Evolutionary conservation across 495 filamentous ascomycete species (phyloP).

Genomic region (Friedmanniomyces simplex): DNA sequence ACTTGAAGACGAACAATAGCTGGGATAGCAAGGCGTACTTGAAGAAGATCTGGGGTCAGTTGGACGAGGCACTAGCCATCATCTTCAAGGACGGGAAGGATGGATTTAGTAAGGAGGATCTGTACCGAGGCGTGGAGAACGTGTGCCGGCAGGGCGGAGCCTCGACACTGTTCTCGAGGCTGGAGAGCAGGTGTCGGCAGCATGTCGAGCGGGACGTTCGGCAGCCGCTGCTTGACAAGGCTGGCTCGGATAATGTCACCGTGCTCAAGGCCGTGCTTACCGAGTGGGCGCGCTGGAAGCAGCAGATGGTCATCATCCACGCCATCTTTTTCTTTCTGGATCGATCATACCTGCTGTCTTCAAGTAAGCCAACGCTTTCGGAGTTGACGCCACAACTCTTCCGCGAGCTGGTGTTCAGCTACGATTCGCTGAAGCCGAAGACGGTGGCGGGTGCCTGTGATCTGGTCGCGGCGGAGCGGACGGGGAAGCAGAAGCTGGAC

Average conservation of each 20-base stretch:
- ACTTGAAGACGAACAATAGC: constrained; percentile 52
- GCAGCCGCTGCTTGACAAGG: constrained; percentile 40
- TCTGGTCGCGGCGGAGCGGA: constrained; percentile 63
- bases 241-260: constrained; percentile 47
- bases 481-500: constrained; percentile 28
- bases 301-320: constrained; percentile 63
- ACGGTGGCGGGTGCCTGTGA: constrained; percentile 64
- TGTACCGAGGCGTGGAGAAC: constrained; percentile 85
- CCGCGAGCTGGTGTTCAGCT: constrained; percentile 45
- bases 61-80: constrained; percentile 59
- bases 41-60: constrained; percentile 54
- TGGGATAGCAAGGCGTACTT: constrained; percentile 62
- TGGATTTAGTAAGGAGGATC: constrained; percentile 64
- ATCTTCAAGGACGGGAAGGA: constrained; percentile 50
- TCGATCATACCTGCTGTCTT: constrained; percentile 70
- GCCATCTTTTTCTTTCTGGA: constrained; percentile 90
- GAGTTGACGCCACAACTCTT: constrained; percentile 49
- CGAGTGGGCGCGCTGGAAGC: constrained; percentile 70
- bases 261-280: constrained; percentile 53
- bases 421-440: constrained; percentile 40
- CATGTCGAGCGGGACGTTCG: constrained; percentile 51
- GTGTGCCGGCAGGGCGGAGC: constrained; percentile 69
- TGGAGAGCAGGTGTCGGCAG: constrained; percentile 51
- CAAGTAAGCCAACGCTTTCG: constrained; percentile 44
- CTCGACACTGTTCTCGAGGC: constrained; percentile 47